Percentiles rank a stretch among this genome's conserved stretches.
phyloP scores from a whole-genome alignment of 2,329 filamentous ascomycete species.

The Hymenoscyphus salicellus region DNA sequence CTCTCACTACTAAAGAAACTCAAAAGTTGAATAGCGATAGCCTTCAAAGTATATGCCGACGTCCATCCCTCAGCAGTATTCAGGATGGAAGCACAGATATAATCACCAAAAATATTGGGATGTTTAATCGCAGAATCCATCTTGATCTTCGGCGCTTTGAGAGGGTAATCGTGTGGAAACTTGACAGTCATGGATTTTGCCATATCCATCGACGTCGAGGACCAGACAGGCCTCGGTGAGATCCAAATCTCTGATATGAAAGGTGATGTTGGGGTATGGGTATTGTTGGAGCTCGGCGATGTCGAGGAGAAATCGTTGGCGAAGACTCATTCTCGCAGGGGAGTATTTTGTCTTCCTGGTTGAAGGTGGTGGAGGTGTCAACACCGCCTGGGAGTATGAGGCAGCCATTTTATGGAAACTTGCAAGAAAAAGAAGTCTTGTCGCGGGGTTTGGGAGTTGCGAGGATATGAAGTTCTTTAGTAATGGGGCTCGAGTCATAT shows the following conservation, averaged over 20 bases:
- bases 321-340: neutral
- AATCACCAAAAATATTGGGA: conserved; percentile 45
- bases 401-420: no score
- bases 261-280: conserved; percentile 47
- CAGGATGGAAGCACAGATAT: conserved; percentile 49
- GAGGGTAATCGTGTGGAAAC: conserved; percentile 40
- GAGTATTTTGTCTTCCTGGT: no score
- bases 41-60: conserved; percentile 49
- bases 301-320: conserved; percentile 41
- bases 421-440: no score
- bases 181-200: conserved; percentile 44
- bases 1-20: conserved; percentile 50
- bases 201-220: conserved; percentile 41
- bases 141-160: conserved; percentile 39
- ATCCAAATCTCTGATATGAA: conserved; percentile 40
- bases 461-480: no score
- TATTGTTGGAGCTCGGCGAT: conserved; percentile 45
- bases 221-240: conserved; percentile 43
- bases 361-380: no score
- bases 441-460: no score
- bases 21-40: conserved; percentile 49
- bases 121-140: conserved; percentile 44
- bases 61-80: conserved; percentile 44
- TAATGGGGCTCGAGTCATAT: no score
- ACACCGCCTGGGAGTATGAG: no score